Evolutionary conservation across 139 green algal species (phyloP), one percentile per base, ranked within the genome.

Genomic region (Asterochloris erici): DNA sequence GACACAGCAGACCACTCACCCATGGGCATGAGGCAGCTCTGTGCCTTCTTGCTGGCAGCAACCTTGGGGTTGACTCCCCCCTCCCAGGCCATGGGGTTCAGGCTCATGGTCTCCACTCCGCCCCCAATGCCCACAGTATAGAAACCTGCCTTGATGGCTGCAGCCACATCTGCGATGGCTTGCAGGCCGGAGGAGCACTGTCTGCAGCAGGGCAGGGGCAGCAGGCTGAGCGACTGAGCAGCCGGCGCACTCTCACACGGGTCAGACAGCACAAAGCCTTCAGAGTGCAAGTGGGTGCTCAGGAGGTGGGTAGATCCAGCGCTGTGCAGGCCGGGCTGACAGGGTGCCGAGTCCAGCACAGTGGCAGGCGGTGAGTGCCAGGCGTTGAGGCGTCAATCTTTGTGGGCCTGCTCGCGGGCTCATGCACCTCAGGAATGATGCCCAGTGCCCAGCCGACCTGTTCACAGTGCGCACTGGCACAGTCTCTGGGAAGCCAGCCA

Each of bases 401-500:
- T 54, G 38, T 54, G 38, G 38, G 38, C 38, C 38, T 54, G 38
- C 4, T 54, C 38, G 38, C 38, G 6, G 38, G 4, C 6, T 54
- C 19, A 21, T 71, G 66, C 66, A 71, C 66, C 66, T 71, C 21
- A 1, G 21, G 4, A 71, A 71, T 71, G 4, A 21, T 71, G 66
- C 66, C 21, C 1, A 12, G 66, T 26, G 21, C 66, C 66, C 19
- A 21, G 70, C 79, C 9, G 16, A 94, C 89, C 96, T 90, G 94
- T 99, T 99, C 68, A 99, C 95, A 24, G 96, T 99, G 79, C 95
- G 93, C 15, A 98, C 91, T 12, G 97, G 97, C 68, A 99, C 97
- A 54, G 84, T 88, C 74, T 97, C 90, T 21, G 97, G 97, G 83
- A 99, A 94, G 76, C 97, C 97, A 14, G 96, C 95, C 62, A 98